These are phyloP conservation scores for Morella rubra DNA, from an alignment of 306 rosid species.

Conservation along the genomic window DNA sequence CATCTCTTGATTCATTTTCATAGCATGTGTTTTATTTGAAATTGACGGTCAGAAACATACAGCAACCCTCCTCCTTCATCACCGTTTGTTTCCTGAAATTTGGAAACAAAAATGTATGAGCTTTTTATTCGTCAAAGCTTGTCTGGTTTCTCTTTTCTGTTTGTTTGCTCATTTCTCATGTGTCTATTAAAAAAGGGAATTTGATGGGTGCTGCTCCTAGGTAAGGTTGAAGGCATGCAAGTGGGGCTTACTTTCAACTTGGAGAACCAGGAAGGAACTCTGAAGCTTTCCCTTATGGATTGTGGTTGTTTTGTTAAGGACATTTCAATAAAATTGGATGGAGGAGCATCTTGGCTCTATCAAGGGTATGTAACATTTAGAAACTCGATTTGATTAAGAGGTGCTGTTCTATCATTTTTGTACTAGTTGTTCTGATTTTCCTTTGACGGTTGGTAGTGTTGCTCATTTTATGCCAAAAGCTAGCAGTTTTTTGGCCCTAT, in stretches of 20 bases:
- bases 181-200: constrained; percentile 27
- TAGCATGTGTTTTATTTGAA: background rate
- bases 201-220: constrained; percentile 43
- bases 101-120: background rate
- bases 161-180: constrained; percentile 22
- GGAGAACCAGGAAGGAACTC: constrained; percentile 72
- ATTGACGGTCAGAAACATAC: background rate
- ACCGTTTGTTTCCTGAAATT: background rate
- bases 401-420: constrained; percentile 9
- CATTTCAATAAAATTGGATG: constrained; percentile 77
- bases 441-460: background rate
- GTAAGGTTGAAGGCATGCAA: constrained; percentile 85
- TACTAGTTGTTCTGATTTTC: constrained; percentile 9
- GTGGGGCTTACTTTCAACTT: constrained; percentile 67
- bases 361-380: constrained; percentile 65
- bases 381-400: constrained; percentile 14
- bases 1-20: background rate
- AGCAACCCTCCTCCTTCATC: background rate
- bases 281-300: constrained; percentile 60
- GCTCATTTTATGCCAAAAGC: constrained; percentile 10
- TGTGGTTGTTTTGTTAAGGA: constrained; percentile 64
- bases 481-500: background rate
- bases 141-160: constrained; percentile 11
- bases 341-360: constrained; percentile 97
- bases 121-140: constrained; percentile 6